Evolutionary conservation across 208 protist species (phyloP).

Genomic region (Kentomonas sorsogonicus): DNA sequence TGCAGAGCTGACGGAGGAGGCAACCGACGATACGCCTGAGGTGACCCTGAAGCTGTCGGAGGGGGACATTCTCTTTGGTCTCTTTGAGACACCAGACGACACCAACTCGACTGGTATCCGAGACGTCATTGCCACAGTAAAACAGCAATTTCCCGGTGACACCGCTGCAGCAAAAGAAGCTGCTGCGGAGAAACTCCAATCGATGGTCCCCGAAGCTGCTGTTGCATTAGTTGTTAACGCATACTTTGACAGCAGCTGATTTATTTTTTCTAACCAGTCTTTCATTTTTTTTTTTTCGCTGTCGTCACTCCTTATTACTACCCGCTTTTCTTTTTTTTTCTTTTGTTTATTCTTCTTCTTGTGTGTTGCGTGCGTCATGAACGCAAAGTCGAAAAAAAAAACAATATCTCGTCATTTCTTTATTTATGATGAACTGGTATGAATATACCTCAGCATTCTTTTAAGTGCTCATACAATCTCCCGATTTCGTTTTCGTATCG

Average conservation of each 20-base stretch:
- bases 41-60: constrained; percentile 36
- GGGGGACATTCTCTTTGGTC: constrained; percentile 41
- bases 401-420: no score
- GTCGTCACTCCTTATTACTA: neutral
- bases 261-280: constrained; percentile 5
- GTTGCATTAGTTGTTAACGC: constrained; percentile 8
- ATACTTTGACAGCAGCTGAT: constrained; percentile 12
- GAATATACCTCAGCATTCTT: no score
- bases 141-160: neutral
- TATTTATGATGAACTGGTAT: no score
- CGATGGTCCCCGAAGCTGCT: constrained; percentile 22
- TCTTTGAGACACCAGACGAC: constrained; percentile 24
- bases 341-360: neutral
- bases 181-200: neutral
- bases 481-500: no score
- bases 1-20: constrained; percentile 17
- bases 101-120: constrained; percentile 64
- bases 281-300: constrained; percentile 14
- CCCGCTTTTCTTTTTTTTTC: constrained; percentile 4
- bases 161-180: neutral
- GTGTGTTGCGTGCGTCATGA: neutral
- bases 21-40: constrained; percentile 8
- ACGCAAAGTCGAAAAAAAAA: no score
- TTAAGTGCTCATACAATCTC: no score
- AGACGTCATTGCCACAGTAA: constrained; percentile 10